A percentile compares a stretch with the other conserved stretches of the same genome.
phyloP scores from a whole-genome alignment of 306 rosid genomes.

The Amphicarpaea edgeworthii region DNA sequence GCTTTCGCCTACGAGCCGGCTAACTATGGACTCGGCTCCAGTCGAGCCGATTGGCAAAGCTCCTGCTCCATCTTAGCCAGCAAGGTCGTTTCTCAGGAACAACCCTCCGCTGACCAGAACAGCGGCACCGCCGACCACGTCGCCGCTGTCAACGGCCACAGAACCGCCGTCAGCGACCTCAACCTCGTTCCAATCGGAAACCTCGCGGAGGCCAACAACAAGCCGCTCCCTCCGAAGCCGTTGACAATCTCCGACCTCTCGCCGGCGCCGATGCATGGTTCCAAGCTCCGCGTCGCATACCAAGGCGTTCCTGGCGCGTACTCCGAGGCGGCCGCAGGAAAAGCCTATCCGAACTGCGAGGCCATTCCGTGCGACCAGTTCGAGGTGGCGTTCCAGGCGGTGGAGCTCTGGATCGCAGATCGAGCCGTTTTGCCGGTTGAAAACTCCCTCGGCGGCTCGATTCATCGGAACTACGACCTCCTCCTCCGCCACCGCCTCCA shows the following conservation, averaged over 20 bases:
- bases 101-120: slow-evolving; percentile 45
- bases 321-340: slow-evolving; percentile 96
- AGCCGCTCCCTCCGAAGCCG: slow-evolving; percentile 63
- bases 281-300: slow-evolving; percentile 85
- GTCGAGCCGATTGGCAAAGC: slow-evolving; percentile 89
- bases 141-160: slow-evolving; percentile 78
- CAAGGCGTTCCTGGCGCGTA: slow-evolving; percentile 98
- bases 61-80: slow-evolving; percentile 88
- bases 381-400: slow-evolving; percentile 96
- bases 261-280: slow-evolving; percentile 99
- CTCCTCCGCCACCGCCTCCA: slow-evolving; percentile 98
- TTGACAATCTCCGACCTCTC: slow-evolving; percentile 84
- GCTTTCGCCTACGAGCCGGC: slow-evolving; percentile 58
- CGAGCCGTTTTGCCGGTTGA: slow-evolving; percentile 91
- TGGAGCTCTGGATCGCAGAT: slow-evolving; percentile 97
- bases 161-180: slow-evolving; percentile 59
- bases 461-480: slow-evolving; percentile 94
- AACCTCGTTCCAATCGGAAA: slow-evolving; percentile 71
- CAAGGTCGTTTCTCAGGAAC: slow-evolving; percentile 71
- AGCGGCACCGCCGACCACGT: slow-evolving; percentile 47
- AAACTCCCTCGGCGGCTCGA: slow-evolving; percentile 96
- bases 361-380: slow-evolving; percentile 98
- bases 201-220: slow-evolving; percentile 23
- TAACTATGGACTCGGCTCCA: slow-evolving; percentile 57
- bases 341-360: slow-evolving; percentile 92